phyloP scores from a whole-genome alignment of 495 filamentous ascomycete species.

The Lineolata rhizophorae region DNA sequence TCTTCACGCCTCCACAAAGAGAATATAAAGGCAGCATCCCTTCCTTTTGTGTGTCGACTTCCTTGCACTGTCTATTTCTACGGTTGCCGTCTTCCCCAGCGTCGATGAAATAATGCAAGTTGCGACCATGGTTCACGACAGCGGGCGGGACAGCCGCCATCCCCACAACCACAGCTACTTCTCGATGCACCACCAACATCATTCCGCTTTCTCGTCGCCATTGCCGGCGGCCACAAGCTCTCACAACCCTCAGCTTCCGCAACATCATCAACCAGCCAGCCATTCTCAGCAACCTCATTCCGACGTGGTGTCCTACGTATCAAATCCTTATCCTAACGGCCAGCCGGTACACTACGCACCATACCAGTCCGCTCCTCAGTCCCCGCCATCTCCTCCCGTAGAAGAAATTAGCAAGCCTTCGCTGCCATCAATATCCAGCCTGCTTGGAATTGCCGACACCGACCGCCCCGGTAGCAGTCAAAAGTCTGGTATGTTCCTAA shows the following conservation, averaged over 20 bases:
- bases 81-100: conserved; percentile 3
- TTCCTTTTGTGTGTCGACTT: not conserved
- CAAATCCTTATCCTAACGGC: conserved; percentile 2
- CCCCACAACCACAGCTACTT: conserved; percentile 6
- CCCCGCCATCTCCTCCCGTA: conserved; percentile 12
- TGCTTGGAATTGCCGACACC: conserved; percentile 14
- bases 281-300: conserved; percentile 1
- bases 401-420: conserved; percentile 16
- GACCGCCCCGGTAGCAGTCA: conserved; percentile 11
- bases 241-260: not conserved
- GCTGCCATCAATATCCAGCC: conserved; percentile 19
- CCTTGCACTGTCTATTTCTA: conserved; percentile 7
- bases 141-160: conserved; percentile 11
- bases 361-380: conserved; percentile 9
- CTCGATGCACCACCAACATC: conserved; percentile 6
- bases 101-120: conserved; percentile 9
- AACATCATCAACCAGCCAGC: conserved; percentile 1
- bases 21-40: not conserved
- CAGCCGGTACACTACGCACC: conserved; percentile 8
- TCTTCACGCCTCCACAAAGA: not conserved
- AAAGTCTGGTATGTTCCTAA: conserved; percentile 5
- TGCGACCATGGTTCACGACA: conserved; percentile 15
- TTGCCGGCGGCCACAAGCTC: conserved; percentile 3
- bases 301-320: conserved; percentile 1
- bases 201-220: conserved; percentile 4